Conservation (phyloP, 495 filamentous ascomycete genomes). For the Aspergillus egyptiacus region DNA sequence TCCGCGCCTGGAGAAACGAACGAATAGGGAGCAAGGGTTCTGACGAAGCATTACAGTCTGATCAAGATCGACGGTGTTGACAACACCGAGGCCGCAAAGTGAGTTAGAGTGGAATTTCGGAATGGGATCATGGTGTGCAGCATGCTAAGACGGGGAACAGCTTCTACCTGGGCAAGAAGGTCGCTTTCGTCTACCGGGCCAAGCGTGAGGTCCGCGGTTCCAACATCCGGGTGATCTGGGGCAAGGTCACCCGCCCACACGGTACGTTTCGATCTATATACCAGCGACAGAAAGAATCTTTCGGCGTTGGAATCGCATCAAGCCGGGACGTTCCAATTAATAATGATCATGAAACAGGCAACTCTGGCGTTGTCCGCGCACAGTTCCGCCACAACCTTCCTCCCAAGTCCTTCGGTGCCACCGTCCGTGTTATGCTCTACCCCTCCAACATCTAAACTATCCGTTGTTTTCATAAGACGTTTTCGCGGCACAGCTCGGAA, state of each 20-base stretch:
- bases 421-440: conserved; percentile 98
- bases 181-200: conserved; percentile 95
- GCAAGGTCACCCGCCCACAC: conserved; percentile 92
- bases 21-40: conserved; percentile 20
- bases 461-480: conserved; percentile 27
- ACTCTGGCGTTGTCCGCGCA: conserved; percentile 92
- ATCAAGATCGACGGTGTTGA: conserved; percentile 98
- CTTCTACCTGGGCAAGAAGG: conserved; percentile 92
- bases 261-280: conserved; percentile 52
- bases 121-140: not conserved
- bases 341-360: conserved; percentile 54
- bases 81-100: conserved; percentile 76
- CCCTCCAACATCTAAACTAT: conserved; percentile 58
- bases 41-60: conserved; percentile 45
- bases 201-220: conserved; percentile 87
- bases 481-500: conserved; percentile 35
- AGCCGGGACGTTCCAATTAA: not conserved
- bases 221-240: conserved; percentile 99
- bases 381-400: conserved; percentile 95
- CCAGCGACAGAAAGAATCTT: not conserved
- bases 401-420: conserved; percentile 90
- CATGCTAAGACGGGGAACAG: conserved; percentile 36
- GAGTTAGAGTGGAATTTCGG: conserved; percentile 33
- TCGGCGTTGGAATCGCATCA: not conserved
- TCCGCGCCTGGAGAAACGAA: conserved; percentile 13